A percentile compares a stretch with the other conserved stretches of the same genome.
Conservation (phyloP, 1,284 basidiomycete genomes). For the Cutaneotrichosporon sp. region DNA sequence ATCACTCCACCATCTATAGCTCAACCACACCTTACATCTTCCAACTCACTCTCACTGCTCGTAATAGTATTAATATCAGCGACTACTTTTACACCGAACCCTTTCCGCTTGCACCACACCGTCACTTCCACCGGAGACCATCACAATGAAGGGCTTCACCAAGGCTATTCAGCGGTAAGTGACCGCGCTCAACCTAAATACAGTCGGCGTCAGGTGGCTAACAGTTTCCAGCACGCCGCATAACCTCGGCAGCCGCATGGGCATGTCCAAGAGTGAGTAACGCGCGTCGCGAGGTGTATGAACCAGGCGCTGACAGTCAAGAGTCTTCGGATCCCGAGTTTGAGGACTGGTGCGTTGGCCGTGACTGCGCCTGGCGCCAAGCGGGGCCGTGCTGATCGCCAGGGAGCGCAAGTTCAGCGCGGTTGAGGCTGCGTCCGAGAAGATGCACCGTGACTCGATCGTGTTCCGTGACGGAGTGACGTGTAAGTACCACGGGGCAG, state of each 20-base stretch:
- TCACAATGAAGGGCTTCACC: slow-evolving; percentile 71
- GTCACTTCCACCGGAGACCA: neutral
- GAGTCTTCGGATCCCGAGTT: slow-evolving; percentile 85
- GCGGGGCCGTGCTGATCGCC: slow-evolving; percentile 5
- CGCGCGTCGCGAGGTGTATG: neutral
- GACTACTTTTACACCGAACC: no score
- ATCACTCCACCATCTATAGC: neutral
- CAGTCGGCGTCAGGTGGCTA: no score
- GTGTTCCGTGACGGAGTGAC: slow-evolving; percentile 80
- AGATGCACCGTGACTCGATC: slow-evolving; percentile 87
- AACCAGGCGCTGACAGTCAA: slow-evolving; percentile 53
- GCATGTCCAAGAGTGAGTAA: slow-evolving; percentile 82
- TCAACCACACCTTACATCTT: neutral
- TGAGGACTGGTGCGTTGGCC: slow-evolving; percentile 48
- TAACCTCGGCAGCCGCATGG: slow-evolving; percentile 76
- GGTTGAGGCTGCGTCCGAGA: slow-evolving; percentile 79
- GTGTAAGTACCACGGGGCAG: slow-evolving; percentile 56
- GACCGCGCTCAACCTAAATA: no score
- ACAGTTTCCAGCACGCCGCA: slow-evolving; percentile 68
- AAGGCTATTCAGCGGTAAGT: slow-evolving; percentile 73
- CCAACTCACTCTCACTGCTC: neutral
- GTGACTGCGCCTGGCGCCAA: neutral
- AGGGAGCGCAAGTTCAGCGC: slow-evolving; percentile 69
- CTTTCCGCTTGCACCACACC: neutral
- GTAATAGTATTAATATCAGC: no score